phyloP scores from a whole-genome alignment of 2,329 filamentous ascomycete genomes.

The Corynespora cassiicola region DNA sequence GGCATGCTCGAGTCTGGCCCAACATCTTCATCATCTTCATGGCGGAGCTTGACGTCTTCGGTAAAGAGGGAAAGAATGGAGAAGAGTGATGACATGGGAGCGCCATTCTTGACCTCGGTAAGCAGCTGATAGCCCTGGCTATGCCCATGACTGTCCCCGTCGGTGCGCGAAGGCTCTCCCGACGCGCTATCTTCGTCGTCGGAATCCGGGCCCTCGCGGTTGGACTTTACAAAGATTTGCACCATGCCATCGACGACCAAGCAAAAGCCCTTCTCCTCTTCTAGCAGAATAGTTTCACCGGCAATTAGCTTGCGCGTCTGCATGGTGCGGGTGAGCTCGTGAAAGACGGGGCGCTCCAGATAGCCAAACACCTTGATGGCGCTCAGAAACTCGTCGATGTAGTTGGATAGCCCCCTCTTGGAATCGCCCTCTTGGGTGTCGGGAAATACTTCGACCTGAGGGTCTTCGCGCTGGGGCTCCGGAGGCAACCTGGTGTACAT shows the following conservation, averaged over 20 bases:
- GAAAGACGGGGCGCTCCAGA: conserved; percentile 93
- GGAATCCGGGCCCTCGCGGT: conserved; percentile 54
- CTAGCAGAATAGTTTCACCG: conserved; percentile 90
- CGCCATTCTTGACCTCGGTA: conserved; percentile 96
- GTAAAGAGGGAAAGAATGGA: conserved; percentile 97
- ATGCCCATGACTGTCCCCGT: conserved; percentile 66
- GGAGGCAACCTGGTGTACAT: conserved; percentile 95
- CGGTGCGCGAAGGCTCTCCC: conserved; percentile 55
- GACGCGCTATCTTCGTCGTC: conserved; percentile 57
- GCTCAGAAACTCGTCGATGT: conserved; percentile 95
- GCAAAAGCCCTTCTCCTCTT: conserved; percentile 98
- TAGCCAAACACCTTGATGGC: conserved; percentile 99
- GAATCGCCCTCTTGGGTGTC: conserved; percentile 88
- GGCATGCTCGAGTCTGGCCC: conserved; percentile 32
- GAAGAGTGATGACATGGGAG: conserved; percentile 97
- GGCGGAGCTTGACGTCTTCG: conserved; percentile 83
- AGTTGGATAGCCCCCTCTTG: conserved; percentile 93
- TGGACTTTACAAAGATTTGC: conserved; percentile 97
- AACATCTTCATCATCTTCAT: conserved; percentile 70
- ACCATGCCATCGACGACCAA: conserved; percentile 95
- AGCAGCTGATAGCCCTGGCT: conserved; percentile 92
- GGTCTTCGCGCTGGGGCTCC: conserved; percentile 94
- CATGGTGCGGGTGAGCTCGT: conserved; percentile 97
- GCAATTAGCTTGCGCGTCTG: conserved; percentile 96
- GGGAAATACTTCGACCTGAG: conserved; percentile 92